These are phyloP conservation scores for Extremus antarcticus DNA, from an alignment of 495 filamentous ascomycete species.

Conservation along the genomic window DNA sequence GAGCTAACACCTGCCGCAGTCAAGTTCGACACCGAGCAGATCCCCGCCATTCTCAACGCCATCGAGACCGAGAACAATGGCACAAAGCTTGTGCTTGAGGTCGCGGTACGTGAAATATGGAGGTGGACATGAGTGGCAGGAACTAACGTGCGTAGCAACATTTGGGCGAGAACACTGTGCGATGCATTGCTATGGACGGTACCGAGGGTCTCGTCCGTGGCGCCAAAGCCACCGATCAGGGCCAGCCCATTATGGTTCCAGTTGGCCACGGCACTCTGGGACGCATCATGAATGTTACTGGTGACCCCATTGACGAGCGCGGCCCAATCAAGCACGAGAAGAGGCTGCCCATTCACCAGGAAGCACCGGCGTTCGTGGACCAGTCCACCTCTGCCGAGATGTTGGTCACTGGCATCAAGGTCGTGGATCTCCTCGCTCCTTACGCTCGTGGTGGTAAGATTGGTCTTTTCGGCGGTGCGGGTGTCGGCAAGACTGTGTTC, in stretches of 20 bases:
- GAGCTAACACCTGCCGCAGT: conserved; percentile 45
- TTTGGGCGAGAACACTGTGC: conserved; percentile 97
- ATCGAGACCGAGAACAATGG: conserved; percentile 82
- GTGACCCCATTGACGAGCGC: conserved; percentile 99
- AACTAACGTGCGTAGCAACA: conserved; percentile 62
- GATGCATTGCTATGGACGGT: conserved; percentile 99
- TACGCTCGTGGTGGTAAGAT: conserved; percentile 99
- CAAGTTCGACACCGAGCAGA: conserved; percentile 91
- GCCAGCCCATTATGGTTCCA: conserved; percentile 90
- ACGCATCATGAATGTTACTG: conserved; percentile 99
- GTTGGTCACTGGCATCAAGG: conserved; percentile 98
- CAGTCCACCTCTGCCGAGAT: conserved; percentile 94
- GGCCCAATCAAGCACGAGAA: conserved; percentile 90
- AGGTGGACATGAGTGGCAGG: neutral
- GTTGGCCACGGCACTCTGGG: conserved; percentile 91
- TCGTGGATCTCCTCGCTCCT: conserved; percentile 94
- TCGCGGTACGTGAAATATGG: conserved; percentile 60
- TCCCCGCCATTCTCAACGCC: conserved; percentile 96
- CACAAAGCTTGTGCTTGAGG: conserved; percentile 92
- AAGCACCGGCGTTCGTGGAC: conserved; percentile 79
- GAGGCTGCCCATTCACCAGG: conserved; percentile 82
- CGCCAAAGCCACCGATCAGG: conserved; percentile 71
- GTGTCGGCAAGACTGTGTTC: conserved; percentile 99
- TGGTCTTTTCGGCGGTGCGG: conserved; percentile 99
- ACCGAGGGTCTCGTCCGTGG: conserved; percentile 98